Conservation (phyloP, 2,329 filamentous ascomycete genomes). For the Mollisiaceae sp. region DNA sequence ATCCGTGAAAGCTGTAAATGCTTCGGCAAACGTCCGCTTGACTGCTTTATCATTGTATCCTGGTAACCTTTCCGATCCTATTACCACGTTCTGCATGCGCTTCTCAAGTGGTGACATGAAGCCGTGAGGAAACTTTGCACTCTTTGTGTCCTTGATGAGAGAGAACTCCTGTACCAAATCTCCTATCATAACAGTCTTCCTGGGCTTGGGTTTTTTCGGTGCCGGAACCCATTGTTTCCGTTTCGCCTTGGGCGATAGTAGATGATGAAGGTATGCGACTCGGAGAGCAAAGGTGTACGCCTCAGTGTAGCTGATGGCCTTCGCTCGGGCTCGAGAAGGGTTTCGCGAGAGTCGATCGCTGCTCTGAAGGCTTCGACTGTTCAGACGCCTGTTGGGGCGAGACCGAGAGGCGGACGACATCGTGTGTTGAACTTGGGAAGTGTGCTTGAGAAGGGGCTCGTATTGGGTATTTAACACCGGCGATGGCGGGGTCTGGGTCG, state of each 20-base stretch:
- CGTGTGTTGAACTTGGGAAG: conserved; percentile 6
- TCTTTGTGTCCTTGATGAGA: conserved; percentile 67
- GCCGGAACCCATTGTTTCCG: conserved; percentile 82
- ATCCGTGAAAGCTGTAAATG: conserved; percentile 91
- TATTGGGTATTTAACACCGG: not conserved
- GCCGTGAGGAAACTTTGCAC: conserved; percentile 71
- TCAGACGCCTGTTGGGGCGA: conserved; percentile 39
- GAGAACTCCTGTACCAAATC: conserved; percentile 90
- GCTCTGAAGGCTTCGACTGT: conserved; percentile 35
- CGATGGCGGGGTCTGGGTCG: conserved; percentile 11
- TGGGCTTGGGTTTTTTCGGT: conserved; percentile 63
- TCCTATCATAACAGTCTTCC: conserved; percentile 74
- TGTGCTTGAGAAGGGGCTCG: not conserved
- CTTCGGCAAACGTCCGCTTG: conserved; percentile 92
- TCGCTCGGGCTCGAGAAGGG: conserved; percentile 52
- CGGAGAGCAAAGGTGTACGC: conserved; percentile 91
- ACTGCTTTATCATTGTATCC: conserved; percentile 91
- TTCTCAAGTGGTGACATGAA: conserved; percentile 70
- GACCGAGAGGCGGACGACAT: conserved; percentile 42
- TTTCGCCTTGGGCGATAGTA: conserved; percentile 88
- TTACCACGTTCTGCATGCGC: conserved; percentile 53
- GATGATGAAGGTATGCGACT: conserved; percentile 88
- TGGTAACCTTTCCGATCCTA: conserved; percentile 80
- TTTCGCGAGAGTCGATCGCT: conserved; percentile 39
- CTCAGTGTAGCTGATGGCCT: conserved; percentile 70